phyloP scores from a whole-genome alignment of 2,329 filamentous ascomycete species.

The Alternaria sp. region DNA sequence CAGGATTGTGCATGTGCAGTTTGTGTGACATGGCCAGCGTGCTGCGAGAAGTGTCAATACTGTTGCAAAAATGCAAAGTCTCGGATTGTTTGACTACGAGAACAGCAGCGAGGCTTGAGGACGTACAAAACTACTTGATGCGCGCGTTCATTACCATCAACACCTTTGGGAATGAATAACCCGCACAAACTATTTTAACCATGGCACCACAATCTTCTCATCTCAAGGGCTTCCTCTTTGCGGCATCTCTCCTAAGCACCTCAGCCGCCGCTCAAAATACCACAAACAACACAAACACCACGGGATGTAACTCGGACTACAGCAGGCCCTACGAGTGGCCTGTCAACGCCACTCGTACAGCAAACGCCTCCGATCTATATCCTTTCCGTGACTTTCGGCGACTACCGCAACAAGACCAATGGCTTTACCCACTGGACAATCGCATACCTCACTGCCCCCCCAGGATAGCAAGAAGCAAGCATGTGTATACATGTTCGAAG shows the following conservation, averaged over 20 bases:
- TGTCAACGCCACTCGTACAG: neutral
- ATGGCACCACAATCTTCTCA: neutral
- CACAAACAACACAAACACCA: neutral
- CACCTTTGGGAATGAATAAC: neutral
- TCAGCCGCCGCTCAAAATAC: neutral
- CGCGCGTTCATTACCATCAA: neutral
- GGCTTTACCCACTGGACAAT: neutral
- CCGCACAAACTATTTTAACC: no score
- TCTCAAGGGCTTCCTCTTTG: neutral
- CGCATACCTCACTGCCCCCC: neutral
- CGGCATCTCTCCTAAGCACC: neutral
- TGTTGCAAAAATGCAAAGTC: neutral
- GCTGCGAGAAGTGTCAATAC: no score
- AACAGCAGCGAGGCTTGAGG: neutral
- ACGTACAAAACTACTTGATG: neutral
- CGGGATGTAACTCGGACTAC: neutral
- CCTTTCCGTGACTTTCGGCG: constrained; percentile 5
- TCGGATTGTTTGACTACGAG: no score
- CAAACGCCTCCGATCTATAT: neutral
- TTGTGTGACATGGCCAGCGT: no score
- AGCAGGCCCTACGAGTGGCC: neutral
- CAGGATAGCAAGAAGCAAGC: neutral
- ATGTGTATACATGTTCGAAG: neutral
- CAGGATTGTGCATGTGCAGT: no score
- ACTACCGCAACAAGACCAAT: neutral